phyloP scores from a whole-genome alignment of 2,329 filamentous ascomycete species.

The Fusarium musae region DNA sequence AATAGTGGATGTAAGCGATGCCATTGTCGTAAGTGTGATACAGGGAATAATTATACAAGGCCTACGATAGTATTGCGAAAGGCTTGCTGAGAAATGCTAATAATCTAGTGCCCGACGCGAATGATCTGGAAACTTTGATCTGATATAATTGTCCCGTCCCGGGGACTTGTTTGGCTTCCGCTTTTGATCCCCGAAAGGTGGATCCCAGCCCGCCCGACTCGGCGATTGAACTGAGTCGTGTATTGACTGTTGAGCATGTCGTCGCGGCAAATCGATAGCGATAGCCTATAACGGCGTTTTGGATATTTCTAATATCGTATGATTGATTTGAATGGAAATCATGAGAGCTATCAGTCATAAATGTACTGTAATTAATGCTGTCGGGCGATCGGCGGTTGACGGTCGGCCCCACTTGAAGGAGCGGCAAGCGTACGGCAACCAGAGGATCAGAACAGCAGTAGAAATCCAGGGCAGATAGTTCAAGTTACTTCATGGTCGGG shows the following conservation, averaged over 20 bases:
- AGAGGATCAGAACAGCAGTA: not conserved
- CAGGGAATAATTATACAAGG: not conserved
- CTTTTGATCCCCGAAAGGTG: conserved; percentile 1
- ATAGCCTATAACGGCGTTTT: not conserved
- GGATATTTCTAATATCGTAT: not conserved
- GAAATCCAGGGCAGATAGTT: not conserved
- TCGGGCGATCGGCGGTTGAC: no score
- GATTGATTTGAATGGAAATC: rapidly evolving
- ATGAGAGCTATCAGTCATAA: not conserved
- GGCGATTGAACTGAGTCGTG: not conserved
- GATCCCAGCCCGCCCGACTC: not conserved
- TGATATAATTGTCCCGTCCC: not conserved
- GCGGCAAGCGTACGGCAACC: not conserved
- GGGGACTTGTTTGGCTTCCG: conserved; percentile 16
- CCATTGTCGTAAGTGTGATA: not conserved
- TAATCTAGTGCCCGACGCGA: conserved; percentile 3
- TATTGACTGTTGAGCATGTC: not conserved
- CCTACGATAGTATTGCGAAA: not conserved
- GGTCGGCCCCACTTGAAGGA: not conserved
- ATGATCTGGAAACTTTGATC: not conserved
- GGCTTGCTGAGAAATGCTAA: not conserved
- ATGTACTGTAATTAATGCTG: no score
- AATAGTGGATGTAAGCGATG: not conserved
- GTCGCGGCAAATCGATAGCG: not conserved
- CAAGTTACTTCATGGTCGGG: rapidly evolving